Conservation (phyloP, 176 grass and related monocot genomes). For the Pontederia paniculata region DNA sequence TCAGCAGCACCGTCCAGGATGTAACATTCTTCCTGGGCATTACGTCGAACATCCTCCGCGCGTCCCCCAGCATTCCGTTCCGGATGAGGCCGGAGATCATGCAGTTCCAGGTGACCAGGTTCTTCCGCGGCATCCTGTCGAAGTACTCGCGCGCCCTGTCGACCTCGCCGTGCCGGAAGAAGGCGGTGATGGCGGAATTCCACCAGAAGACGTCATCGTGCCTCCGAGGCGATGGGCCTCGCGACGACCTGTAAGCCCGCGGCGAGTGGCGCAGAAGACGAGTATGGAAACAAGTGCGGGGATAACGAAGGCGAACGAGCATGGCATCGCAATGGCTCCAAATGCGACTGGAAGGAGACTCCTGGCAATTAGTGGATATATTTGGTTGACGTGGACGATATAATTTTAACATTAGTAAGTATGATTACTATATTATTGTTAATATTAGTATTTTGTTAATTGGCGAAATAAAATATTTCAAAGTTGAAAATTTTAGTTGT, state of each 20-base stretch:
- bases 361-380: too few species aligned
- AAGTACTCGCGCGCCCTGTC: constrained; percentile 29
- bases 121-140: constrained; percentile 40
- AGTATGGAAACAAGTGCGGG: background rate
- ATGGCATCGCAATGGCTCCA: background rate
- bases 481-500: too few species aligned
- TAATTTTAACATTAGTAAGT: too few species aligned
- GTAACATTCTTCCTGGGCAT: constrained; percentile 47
- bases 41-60: constrained; percentile 31
- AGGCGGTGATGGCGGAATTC: constrained; percentile 32
- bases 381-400: too few species aligned
- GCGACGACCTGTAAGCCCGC: background rate
- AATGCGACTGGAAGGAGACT: too few species aligned
- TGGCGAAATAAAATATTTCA: too few species aligned
- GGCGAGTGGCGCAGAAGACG: background rate
- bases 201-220: constrained; percentile 22
- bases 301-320: constrained; percentile 21
- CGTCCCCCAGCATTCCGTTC: constrained; percentile 39
- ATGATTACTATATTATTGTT: too few species aligned
- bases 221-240: background rate
- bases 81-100: constrained; percentile 37
- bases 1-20: constrained; percentile 42
- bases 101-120: constrained; percentile 50
- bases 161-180: constrained; percentile 31
- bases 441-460: too few species aligned